These are phyloP conservation scores for Croton laevigatus DNA, from an alignment of 441 rosid species.

Conservation along the genomic window DNA sequence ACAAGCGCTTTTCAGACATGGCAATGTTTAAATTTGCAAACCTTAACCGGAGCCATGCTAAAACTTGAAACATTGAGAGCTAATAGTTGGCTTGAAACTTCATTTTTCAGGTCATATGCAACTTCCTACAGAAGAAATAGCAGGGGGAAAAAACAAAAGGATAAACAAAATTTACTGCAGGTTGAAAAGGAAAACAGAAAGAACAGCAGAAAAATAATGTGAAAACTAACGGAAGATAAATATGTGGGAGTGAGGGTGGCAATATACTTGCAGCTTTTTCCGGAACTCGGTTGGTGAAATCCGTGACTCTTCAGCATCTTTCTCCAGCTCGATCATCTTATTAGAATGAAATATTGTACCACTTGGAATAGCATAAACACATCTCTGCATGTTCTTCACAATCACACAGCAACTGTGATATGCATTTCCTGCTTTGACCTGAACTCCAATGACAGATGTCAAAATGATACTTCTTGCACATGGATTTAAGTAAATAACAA, in stretches of 20 bases:
- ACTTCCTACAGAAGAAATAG: constrained; percentile 48
- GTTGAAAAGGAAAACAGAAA: constrained; percentile 2
- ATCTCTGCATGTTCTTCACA: constrained; percentile 81
- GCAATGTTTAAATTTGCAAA: constrained; percentile 33
- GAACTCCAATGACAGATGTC: constrained; percentile 21
- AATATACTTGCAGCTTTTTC: constrained; percentile 62
- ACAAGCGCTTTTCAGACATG: constrained; percentile 11
- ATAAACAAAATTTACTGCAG: constrained; percentile 16
- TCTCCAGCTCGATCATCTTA: constrained; percentile 65
- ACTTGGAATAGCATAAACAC: constrained; percentile 84
- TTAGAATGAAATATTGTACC: constrained; percentile 56
- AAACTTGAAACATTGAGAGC: constrained; percentile 74
- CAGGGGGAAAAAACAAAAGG: too few relatives aligned
- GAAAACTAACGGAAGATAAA: constrained; percentile 4
- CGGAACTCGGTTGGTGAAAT: constrained; percentile 56
- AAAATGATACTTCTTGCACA: neutral
- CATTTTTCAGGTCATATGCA: constrained; percentile 69
- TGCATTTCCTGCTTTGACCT: constrained; percentile 79
- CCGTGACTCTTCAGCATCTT: constrained; percentile 63
- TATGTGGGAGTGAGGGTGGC: neutral
- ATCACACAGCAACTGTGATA: constrained; percentile 86
- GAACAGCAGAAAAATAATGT: constrained; percentile 8
- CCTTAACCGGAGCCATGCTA: constrained; percentile 90
- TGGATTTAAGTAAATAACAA: neutral
- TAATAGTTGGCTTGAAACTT: constrained; percentile 61